Evolutionary conservation across 768 basidiomycete species (phyloP), one percentile per base, ranked within the genome.

Genomic region (Mycena maculata): DNA sequence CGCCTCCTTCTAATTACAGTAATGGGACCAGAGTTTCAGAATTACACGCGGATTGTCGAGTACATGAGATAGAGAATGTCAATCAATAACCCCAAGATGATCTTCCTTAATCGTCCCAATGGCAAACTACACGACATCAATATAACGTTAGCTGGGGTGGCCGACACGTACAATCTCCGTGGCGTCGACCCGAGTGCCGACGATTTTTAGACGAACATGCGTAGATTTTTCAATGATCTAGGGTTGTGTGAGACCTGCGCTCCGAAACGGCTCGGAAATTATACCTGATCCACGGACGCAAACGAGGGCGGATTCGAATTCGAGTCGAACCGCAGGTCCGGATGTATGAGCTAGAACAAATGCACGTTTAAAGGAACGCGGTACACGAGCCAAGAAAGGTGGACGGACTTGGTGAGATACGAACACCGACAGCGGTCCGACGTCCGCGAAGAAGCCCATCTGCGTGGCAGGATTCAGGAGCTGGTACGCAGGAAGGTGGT

Each of bases 381-480:
- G n/a, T 38, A 47, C 22, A 33, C 22, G 56, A 68, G 11, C 2
- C 48, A 36, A 31, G 60, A 47, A 23, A 30, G 54, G 9, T 33
- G 49, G n/a, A n/a, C 31, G 67, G 15, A 98, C 97, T 82, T 98
- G 96, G 72, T 94, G 94, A 15, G 96, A 97, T 27, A 99, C 94
- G 77, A 99, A 99, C 52, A 98, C 95, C 27, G 90, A 88, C 65
- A 99, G 76, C 16, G 98, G 98, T 36, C 98, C 98, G 50, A 96
- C 96, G 69, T 98, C 95, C 56, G 94, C 95, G 72, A 98, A 98
- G 81, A 99, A 98, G 2, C 98, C 98, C 96, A 98, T 98, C 97
- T 98, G 70, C 11, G 18, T 27, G 15, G 2, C n/a, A 16, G 38
- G 22, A n/a, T 44, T 27, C 27, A 15, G 20, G 23, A 27, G 9